Conservation (phyloP, 176 grass and related monocot genomes). For the Saccharum officinarum region DNA sequence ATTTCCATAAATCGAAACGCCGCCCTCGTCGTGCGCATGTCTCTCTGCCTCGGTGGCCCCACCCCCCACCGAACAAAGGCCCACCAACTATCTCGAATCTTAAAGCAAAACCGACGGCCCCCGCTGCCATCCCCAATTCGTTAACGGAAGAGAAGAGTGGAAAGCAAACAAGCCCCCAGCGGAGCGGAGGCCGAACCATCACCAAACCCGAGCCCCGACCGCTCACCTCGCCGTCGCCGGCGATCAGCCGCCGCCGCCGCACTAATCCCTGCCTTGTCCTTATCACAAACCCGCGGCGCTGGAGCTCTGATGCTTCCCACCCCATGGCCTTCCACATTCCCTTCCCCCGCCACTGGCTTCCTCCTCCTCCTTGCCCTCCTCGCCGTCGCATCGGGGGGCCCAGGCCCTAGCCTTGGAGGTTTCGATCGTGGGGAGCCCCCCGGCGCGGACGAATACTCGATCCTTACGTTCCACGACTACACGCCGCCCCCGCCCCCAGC, state of each 20-base stretch:
- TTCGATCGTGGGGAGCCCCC: conserved; percentile 26
- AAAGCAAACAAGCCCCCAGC: conserved; percentile 32
- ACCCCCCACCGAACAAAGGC: neutral
- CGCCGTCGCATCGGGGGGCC: conserved; percentile 34
- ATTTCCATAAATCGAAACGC: neutral
- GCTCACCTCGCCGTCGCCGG: conserved; percentile 42
- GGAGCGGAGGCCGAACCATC: conserved; percentile 4
- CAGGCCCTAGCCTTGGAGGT: conserved; percentile 34
- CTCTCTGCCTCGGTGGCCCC: neutral
- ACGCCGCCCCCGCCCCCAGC: conserved; percentile 69
- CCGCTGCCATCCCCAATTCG: conserved; percentile 16
- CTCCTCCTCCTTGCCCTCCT: conserved; percentile 28
- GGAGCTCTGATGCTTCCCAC: conserved; percentile 66
- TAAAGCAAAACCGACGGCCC: conserved; percentile 22
- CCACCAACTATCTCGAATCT: conserved; percentile 28
- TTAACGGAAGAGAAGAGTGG: conserved; percentile 45
- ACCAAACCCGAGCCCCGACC: conserved; percentile 40
- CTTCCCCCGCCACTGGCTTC: conserved; percentile 20
- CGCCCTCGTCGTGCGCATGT: neutral
- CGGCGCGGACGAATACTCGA: conserved; percentile 52
- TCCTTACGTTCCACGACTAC: conserved; percentile 85
- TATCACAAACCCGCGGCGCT: neutral
- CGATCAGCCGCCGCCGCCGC: conserved; percentile 35
- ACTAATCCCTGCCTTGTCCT: neutral
- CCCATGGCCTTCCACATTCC: conserved; percentile 56